These are phyloP conservation scores for Exophiala mesophila DNA, from an alignment of 2,329 filamentous ascomycete genomes.

Conservation along the genomic window DNA sequence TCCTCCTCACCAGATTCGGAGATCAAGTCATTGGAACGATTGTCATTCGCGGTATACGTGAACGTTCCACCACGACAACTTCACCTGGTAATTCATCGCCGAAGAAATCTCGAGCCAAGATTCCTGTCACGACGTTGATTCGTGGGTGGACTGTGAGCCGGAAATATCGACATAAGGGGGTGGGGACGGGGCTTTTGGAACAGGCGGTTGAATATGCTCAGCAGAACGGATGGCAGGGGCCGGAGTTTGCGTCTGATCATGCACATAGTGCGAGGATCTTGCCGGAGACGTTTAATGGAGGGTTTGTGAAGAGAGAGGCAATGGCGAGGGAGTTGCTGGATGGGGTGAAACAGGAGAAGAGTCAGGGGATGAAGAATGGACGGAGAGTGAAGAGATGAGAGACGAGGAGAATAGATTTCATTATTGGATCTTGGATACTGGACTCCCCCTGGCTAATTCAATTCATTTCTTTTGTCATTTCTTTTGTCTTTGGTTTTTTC, in stretches of 20 bases:
- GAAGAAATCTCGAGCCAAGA: slow-evolving; percentile 17
- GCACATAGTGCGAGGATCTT: slow-evolving; percentile 66
- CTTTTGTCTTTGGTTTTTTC: no score
- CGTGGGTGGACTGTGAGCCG: slow-evolving; percentile 76
- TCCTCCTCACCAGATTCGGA: slow-evolving; percentile 65
- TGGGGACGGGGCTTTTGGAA: slow-evolving; percentile 67
- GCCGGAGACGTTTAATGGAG: slow-evolving; percentile 54
- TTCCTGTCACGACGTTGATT: slow-evolving; percentile 39
- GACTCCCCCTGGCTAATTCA: no score
- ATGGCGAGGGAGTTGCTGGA: slow-evolving; percentile 45
- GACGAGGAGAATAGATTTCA: no score
- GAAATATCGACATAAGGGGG: slow-evolving; percentile 63
- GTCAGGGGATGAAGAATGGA: slow-evolving; percentile 7
- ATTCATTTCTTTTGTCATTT: no score
- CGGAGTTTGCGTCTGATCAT: slow-evolving; percentile 72
- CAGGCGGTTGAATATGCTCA: slow-evolving; percentile 66
- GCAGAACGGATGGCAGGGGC: slow-evolving; percentile 62
- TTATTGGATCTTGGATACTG: no score
- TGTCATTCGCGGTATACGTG: slow-evolving; percentile 46
- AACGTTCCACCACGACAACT: neutral
- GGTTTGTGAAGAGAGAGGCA: slow-evolving; percentile 56
- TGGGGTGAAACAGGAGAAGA: slow-evolving; percentile 17
- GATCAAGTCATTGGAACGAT: slow-evolving; percentile 65
- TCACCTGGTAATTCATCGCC: slow-evolving; percentile 3
- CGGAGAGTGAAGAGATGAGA: slow-evolving; percentile 12